phyloP scores from a whole-genome alignment of 441 rosid species.

The Erysimum cheiri region DNA sequence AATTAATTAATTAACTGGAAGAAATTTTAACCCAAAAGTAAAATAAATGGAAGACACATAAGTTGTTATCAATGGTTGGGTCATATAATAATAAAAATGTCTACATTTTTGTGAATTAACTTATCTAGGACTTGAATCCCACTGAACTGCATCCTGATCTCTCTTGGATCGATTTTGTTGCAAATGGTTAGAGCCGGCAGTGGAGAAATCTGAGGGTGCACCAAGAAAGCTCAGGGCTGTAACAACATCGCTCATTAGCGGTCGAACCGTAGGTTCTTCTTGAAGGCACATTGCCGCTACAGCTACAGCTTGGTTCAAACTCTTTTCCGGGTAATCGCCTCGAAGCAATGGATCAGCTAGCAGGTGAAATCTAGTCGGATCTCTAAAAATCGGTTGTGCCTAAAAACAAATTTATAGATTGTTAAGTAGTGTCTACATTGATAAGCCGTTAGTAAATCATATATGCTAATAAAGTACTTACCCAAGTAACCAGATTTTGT shows the following conservation, averaged over 20 bases:
- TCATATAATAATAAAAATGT: conserved; percentile 14
- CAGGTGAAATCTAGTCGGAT: conserved; percentile 50
- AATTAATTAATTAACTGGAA: not conserved
- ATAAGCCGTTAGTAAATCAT: not conserved
- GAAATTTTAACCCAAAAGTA: not conserved
- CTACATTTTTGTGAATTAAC: conserved; percentile 1
- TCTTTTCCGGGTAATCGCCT: conserved; percentile 52
- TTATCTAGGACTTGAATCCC: conserved; percentile 54
- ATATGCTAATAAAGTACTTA: conserved; percentile 37
- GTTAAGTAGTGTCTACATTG: not conserved
- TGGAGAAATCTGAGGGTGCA: not conserved
- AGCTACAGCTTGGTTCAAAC: conserved; percentile 76
- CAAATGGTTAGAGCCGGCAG: not conserved
- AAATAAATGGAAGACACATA: not conserved
- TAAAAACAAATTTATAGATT: conserved; percentile 33
- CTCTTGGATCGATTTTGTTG: conserved; percentile 44
- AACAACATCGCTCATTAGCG: conserved; percentile 73
- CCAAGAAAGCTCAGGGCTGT: conserved; percentile 67
- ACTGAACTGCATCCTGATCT: conserved; percentile 60
- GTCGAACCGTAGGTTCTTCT: conserved; percentile 66
- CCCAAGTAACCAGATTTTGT: conserved; percentile 90
- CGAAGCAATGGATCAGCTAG: conserved; percentile 67
- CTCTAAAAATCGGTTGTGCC: conserved; percentile 74
- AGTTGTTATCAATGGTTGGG: not conserved
- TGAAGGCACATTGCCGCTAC: conserved; percentile 83